Conservation (phyloP, 1,284 basidiomycete species). For the Irpex rosettiformis region DNA sequence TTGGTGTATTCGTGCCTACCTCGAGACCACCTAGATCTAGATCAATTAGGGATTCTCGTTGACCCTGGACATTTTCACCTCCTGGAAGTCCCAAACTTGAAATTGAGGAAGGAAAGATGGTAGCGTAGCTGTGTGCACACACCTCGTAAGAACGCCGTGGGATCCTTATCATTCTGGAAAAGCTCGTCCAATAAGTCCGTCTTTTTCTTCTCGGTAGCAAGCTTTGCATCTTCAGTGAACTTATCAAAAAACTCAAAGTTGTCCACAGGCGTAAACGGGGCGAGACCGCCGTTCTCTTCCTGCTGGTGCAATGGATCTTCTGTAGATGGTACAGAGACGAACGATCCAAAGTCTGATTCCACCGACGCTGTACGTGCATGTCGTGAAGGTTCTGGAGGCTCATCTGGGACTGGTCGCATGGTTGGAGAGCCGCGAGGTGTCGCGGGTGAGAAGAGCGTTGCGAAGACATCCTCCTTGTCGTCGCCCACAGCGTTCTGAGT, state of each 20-base stretch:
- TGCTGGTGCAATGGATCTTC: slow-evolving; percentile 50
- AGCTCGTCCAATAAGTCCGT: slow-evolving; percentile 58
- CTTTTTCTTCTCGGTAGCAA: slow-evolving; percentile 47
- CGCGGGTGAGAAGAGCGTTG: slow-evolving; percentile 40
- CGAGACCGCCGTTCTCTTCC: not conserved
- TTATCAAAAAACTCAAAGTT: slow-evolving; percentile 52
- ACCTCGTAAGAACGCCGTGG: slow-evolving; percentile 47
- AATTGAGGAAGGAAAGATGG: not conserved
- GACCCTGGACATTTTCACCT: not conserved
- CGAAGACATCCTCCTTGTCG: slow-evolving; percentile 38
- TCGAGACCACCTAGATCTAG: not conserved
- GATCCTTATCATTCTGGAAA: slow-evolving; percentile 61
- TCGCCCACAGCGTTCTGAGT: slow-evolving; percentile 8
- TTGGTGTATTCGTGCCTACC: slow-evolving; percentile 16
- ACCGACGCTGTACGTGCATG: slow-evolving; percentile 22
- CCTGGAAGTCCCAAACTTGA: not conserved
- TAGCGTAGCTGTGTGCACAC: not conserved
- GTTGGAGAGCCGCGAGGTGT: slow-evolving; percentile 39
- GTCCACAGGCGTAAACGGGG: slow-evolving; percentile 20
- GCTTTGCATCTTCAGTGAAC: slow-evolving; percentile 52
- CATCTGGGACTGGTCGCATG: slow-evolving; percentile 9
- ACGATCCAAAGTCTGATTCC: slow-evolving; percentile 63
- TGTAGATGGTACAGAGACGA: slow-evolving; percentile 57
- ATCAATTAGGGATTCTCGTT: not conserved
- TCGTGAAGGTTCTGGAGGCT: slow-evolving; percentile 4